A percentile compares a stretch with the other conserved stretches of the same genome.
Evolutionary conservation across 441 rosid species (phyloP).

Genomic region (Euphorbia celastroides): DNA sequence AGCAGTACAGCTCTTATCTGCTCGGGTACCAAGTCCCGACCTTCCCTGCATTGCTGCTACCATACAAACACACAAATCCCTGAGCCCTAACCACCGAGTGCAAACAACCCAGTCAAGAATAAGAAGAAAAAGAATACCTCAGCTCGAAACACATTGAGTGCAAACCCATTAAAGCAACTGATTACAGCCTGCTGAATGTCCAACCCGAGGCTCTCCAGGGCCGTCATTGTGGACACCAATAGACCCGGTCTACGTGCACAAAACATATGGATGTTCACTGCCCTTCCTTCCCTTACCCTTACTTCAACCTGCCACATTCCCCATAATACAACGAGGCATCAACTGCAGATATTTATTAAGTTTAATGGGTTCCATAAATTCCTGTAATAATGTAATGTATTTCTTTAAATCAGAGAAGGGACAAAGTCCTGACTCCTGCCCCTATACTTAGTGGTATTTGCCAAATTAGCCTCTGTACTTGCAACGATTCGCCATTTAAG

Average conservation of each 20-base stretch:
- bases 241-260: too few species aligned
- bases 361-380: not conserved
- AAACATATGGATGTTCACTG: too few species aligned
- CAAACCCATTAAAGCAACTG: too few species aligned
- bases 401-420: not conserved
- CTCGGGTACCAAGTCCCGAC: slow-evolving; percentile 49
- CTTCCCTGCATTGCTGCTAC: slow-evolving; percentile 54
- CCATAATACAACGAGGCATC: not conserved
- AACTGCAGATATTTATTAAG: not conserved
- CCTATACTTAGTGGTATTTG: not conserved
- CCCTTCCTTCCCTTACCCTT: too few species aligned
- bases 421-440: not conserved
- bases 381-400: not conserved
- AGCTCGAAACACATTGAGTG: too few species aligned
- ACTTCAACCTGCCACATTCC: too few species aligned
- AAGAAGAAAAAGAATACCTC: too few species aligned
- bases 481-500: not conserved
- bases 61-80: not conserved
- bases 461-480: not conserved
- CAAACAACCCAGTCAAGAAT: too few species aligned
- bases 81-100: too few species aligned
- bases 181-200: too few species aligned
- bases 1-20: slow-evolving; percentile 70
- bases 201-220: too few species aligned
- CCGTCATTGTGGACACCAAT: too few species aligned